Percentiles rank a stretch among this genome's conserved stretches.
Evolutionary conservation across 164 flowering plant genomes (phyloP).

Genomic region (Tetrastigma voinierianum): DNA sequence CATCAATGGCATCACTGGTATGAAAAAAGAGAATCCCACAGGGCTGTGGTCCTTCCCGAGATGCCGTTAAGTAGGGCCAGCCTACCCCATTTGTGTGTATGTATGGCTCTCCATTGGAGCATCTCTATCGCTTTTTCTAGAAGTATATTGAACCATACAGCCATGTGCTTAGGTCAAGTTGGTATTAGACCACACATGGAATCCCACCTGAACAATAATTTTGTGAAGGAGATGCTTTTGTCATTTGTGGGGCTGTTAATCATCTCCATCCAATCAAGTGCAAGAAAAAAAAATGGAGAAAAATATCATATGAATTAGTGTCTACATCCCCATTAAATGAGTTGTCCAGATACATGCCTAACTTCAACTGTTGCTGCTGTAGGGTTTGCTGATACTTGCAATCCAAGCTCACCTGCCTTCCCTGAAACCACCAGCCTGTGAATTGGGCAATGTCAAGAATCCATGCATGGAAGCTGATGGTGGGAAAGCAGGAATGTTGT

Average conservation of each 20-base stretch:
- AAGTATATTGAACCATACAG: not conserved
- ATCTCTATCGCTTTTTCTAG: not conserved
- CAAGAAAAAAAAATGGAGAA: not conserved
- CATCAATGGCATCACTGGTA: not conserved
- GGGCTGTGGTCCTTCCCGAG: not conserved
- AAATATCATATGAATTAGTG: too few relatives aligned
- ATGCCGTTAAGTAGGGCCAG: not conserved
- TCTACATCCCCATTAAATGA: too few relatives aligned
- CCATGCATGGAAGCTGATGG: constrained; percentile 40
- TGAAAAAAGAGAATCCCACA: not conserved
- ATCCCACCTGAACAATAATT: not conserved
- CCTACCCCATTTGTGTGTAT: not conserved
- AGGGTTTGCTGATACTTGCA: constrained; percentile 76
- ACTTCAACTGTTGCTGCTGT: constrained; percentile 24
- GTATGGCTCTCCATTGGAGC: not conserved
- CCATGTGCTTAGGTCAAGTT: not conserved
- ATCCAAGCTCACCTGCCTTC: constrained; percentile 61
- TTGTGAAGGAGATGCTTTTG: not conserved
- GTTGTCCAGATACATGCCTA: not conserved
- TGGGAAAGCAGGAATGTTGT: constrained; percentile 47
- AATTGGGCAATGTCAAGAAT: not conserved
- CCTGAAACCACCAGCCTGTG: constrained; percentile 48
- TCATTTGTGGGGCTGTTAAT: not conserved
- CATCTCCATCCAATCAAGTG: not conserved
- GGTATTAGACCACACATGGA: not conserved